Evolutionary conservation across 148 eudicot genomes (phyloP), one percentile per base, ranked within the genome.

Genomic region (Hydrangea macrophylla): DNA sequence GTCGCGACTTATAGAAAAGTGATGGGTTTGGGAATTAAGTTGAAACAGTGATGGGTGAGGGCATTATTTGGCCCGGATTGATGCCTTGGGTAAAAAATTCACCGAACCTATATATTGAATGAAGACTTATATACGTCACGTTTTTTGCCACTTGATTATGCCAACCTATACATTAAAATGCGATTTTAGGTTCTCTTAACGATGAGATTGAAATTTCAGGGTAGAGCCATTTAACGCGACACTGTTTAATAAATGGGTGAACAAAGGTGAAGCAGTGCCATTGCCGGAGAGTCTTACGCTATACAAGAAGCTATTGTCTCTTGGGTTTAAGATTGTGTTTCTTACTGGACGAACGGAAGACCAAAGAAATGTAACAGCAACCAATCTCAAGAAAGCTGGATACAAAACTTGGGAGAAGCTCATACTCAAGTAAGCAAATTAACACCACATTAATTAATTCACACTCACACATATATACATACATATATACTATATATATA

Each of bases 341-440:
- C 24, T 86, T 23, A 56, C 88, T 0, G 91, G 84, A 25, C 48
- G 83, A 53, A 5, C 27, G 0, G 82, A 73, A 30, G 55, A 32
- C 9, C 81, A 32, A 9, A 64, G 70, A 62, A 62, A 80, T n/a
- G 17, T 58, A 23, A 82, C 80, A 45, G 22, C 27, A 24, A 40
- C 60, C 22, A 87, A 87, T 71, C 73, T 87, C 64, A 76, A 56
- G 58, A 69, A 69, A 3, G 75, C 62, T 27, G 88, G 92, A 31
- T 84, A 80, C 59, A 40, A 44, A 25, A 66, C 74, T 4, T 84
- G 88, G 86, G 74, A 76, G 42, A 67, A 48, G 54, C 76, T 87
- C 59, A 71, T 87, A 7, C 30, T 84, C 25, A 87, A 73, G 92
- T 84, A 80, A 67, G 80, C 17, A 22, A n/a, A 20, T 7, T n/a